phyloP scores from a whole-genome alignment of 2,329 filamentous ascomycete genomes.

The Beauveria bassiana region DNA sequence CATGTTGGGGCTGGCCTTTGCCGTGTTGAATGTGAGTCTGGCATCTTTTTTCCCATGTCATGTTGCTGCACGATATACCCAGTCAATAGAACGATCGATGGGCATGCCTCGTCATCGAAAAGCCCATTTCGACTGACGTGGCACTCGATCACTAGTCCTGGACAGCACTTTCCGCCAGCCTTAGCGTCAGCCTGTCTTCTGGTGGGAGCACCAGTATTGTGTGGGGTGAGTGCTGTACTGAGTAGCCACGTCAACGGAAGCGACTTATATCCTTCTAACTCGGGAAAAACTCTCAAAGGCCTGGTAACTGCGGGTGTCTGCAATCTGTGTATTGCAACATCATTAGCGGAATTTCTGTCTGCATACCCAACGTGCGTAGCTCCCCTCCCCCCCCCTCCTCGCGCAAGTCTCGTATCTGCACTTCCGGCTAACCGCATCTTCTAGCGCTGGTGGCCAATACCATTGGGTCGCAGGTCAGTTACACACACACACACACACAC shows the following conservation, averaged over 20 bases:
- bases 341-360: slow-evolving; percentile 61
- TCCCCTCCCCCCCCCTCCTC: too few species aligned
- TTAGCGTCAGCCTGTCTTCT: slow-evolving; percentile 49
- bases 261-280: not conserved
- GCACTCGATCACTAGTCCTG: slow-evolving; percentile 22
- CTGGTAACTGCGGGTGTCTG: slow-evolving; percentile 26
- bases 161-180: slow-evolving; percentile 38
- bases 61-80: not conserved
- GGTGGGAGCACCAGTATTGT: slow-evolving; percentile 62
- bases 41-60: not conserved
- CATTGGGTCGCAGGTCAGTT: slow-evolving; percentile 56
- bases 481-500: slow-evolving; percentile 26
- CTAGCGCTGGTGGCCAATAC: slow-evolving; percentile 50
- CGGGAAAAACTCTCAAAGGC: slow-evolving; percentile 10
- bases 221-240: slow-evolving; percentile 45
- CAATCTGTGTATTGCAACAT: slow-evolving; percentile 46
- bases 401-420: not conserved
- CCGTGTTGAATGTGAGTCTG: slow-evolving; percentile 32
- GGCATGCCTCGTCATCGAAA: not conserved
- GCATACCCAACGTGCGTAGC: slow-evolving; percentile 41
- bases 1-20: slow-evolving; percentile 38
- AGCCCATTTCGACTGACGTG: not conserved
- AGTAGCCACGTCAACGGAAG: not conserved
- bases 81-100: not conserved
- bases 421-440: not conserved